Conservation (phyloP, 306 rosid species). For the Pterocarpus macrocarpus region DNA sequence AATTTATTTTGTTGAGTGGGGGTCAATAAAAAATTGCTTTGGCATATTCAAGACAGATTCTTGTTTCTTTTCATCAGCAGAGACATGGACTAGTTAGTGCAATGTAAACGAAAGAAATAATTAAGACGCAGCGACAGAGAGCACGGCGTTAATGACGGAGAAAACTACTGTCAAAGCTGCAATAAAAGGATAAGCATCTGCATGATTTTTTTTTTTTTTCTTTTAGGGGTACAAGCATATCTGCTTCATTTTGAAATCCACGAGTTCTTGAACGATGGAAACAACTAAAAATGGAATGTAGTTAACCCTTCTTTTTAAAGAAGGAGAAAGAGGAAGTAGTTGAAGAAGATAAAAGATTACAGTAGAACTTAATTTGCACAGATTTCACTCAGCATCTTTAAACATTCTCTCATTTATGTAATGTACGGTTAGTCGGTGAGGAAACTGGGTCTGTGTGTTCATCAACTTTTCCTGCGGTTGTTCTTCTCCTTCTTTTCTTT, state of each 20-base stretch:
- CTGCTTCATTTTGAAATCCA: constrained; percentile 22
- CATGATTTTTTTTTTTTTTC: neutral
- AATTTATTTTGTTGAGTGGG: neutral
- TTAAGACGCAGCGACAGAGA: constrained; percentile 37
- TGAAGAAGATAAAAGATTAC: constrained; percentile 12
- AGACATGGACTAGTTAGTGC: constrained; percentile 33
- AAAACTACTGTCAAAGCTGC: constrained; percentile 45
- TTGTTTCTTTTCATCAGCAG: constrained; percentile 18
- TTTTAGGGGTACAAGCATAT: neutral
- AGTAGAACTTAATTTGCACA: neutral
- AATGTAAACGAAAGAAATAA: constrained; percentile 27
- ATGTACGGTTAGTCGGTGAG: constrained; percentile 23
- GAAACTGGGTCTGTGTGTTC: constrained; percentile 21
- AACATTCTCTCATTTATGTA: constrained; percentile 51
- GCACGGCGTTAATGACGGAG: constrained; percentile 37
- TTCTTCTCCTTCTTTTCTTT: neutral
- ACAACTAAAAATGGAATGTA: neutral
- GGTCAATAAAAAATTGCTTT: neutral
- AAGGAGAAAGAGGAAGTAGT: neutral
- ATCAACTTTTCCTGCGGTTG: constrained; percentile 31
- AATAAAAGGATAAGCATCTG: constrained; percentile 33
- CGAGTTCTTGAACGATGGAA: constrained; percentile 22
- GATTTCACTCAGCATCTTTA: constrained; percentile 55
- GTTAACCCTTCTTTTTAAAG: neutral
- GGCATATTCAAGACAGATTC: constrained; percentile 19